A percentile compares a stretch with the other conserved stretches of the same genome.
Conservation (phyloP, 345 rosid species). For the Lumnitzera racemosa region DNA sequence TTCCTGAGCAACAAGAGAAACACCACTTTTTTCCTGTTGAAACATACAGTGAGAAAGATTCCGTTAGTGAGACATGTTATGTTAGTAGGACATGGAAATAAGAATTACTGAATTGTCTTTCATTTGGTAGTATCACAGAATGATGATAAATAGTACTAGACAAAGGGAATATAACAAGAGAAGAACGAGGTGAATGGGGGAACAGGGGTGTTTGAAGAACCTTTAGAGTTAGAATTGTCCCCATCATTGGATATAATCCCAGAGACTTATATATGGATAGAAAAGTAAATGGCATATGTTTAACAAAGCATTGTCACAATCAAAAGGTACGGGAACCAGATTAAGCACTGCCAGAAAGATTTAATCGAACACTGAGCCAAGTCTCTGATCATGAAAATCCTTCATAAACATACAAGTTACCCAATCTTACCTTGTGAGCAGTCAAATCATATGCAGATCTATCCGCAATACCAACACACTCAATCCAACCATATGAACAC, state of each 20-base stretch:
- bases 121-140: background rate
- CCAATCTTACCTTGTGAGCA: conserved; percentile 65
- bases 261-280: no score
- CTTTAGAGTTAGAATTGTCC: no score
- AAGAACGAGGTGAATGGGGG: no score
- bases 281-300: no score
- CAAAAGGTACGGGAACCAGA: background rate
- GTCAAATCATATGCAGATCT: conserved; percentile 83
- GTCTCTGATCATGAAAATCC: background rate
- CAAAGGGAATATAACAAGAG: no score
- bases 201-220: no score
- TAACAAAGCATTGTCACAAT: no score
- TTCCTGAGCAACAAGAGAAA: conserved; percentile 73
- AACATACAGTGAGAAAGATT: conserved; percentile 1
- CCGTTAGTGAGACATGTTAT: background rate
- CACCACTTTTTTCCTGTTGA: conserved; percentile 79
- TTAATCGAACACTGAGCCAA: background rate
- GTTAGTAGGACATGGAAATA: no score
- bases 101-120: background rate
- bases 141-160: no score
- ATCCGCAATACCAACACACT: conserved; percentile 98
- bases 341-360: background rate
- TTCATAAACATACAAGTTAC: background rate
- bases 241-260: no score
- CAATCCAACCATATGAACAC: conserved; percentile 90